Evolutionary conservation across 345 rosid species (phyloP), one percentile per base, ranked within the genome.

Genomic region (Sisymbrium irio): DNA sequence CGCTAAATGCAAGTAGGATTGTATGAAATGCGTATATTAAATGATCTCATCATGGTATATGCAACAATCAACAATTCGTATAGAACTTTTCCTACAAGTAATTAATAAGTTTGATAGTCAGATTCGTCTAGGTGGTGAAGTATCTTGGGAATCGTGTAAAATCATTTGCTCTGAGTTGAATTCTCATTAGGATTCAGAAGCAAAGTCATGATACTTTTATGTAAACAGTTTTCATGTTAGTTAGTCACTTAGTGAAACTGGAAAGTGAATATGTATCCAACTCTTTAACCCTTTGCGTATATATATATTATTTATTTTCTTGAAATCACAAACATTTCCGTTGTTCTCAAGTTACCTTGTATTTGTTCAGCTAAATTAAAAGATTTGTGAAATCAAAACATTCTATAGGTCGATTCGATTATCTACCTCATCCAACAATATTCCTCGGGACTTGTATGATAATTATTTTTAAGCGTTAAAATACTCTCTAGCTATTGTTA

Each of bases 341-440:
- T 33, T 49, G 45, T 50, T 49, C 28, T 47, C 4, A 49, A 35
- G 10, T 50, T 36, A 36, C 14, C 28, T 50, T 45, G 19, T 18
- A 36, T 36, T 14, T 7, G 25, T 9, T 20, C 2, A 49, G 30
- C 12, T 49, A 49, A 49, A 49, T 19, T 49, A 49, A 19, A 49
- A 49, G 54, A 9, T 49, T 49, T 17, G 15, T 63, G 35, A 4
- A 18, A 53, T 8, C 50, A 65, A 45, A 14, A 74, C 67, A 66
- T 30, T 57, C 61, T 47, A 18, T 39, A 45, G 42, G 44, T 22
- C 7, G 55, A 74, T 66, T 74, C 44, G 54, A 58, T 47, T 74
- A 66, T 74, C 72, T 37, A 74, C 66, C 78, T 30, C 47, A 66
- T 74, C 60, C 54, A 66, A 65, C 44, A 58, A 47, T 42, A 65